Conservation (phyloP, 768 basidiomycete genomes). For the Suillus discolor region DNA sequence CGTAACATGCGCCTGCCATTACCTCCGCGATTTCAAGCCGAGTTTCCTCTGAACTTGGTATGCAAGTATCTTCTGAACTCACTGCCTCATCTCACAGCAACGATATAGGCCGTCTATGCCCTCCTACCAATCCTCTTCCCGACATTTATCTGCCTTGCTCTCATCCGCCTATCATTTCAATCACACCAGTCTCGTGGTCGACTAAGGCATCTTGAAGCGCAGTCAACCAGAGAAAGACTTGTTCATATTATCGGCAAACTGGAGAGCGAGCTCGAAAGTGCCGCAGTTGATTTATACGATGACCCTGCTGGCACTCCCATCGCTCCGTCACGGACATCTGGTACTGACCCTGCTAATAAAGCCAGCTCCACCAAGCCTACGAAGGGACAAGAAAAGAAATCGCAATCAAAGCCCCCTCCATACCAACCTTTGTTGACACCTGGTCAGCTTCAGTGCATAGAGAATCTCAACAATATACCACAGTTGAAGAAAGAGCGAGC, state of each 20-base stretch:
- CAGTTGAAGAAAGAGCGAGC: conserved; percentile 68
- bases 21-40: conserved; percentile 58
- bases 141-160: conserved; percentile 50
- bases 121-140: conserved; percentile 71
- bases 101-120: conserved; percentile 50
- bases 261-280: conserved; percentile 62
- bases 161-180: conserved; percentile 60
- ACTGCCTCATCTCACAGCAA: neutral
- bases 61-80: conserved; percentile 24
- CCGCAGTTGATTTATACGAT: conserved; percentile 62
- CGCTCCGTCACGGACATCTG: conserved; percentile 14
- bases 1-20: conserved; percentile 47
- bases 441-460: conserved; percentile 57
- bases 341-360: neutral
- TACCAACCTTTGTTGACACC: conserved; percentile 53
- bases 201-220: conserved; percentile 64
- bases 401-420: conserved; percentile 12
- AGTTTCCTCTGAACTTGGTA: conserved; percentile 75
- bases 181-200: conserved; percentile 63
- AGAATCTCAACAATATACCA: conserved; percentile 67
- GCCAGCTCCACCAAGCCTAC: conserved; percentile 1
- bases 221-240: conserved; percentile 52
- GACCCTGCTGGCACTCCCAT: conserved; percentile 33
- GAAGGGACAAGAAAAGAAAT: conserved; percentile 13
- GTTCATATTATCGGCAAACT: conserved; percentile 56